phyloP scores from a whole-genome alignment of 257 asterid species.

The Penstemon eatonii region DNA sequence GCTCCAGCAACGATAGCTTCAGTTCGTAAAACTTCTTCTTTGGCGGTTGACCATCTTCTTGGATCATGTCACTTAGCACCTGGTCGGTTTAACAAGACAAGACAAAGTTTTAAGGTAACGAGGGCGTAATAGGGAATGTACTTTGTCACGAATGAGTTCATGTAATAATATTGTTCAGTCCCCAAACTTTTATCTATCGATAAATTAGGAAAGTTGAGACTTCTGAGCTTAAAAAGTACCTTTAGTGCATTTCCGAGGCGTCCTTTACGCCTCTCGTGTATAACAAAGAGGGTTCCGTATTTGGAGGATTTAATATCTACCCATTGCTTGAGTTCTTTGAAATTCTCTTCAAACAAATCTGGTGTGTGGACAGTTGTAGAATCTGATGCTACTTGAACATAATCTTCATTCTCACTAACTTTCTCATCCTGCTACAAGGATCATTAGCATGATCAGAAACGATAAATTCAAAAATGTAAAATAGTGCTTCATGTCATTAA shows the following conservation, averaged over 20 bases:
- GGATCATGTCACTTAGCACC: constrained; percentile 75
- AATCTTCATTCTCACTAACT: constrained; percentile 35
- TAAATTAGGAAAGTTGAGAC: too few species aligned
- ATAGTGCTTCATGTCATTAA: constrained; percentile 4
- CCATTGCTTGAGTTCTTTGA: constrained; percentile 89
- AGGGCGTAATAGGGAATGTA: constrained; percentile 6
- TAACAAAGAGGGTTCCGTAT: constrained; percentile 68
- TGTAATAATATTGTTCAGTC: not conserved
- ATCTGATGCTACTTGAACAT: constrained; percentile 42
- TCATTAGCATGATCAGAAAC: constrained; percentile 22
- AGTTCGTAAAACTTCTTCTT: constrained; percentile 79
- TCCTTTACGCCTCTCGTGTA: constrained; percentile 69
- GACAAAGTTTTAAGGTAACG: not conserved
- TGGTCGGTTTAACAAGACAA: constrained; percentile 33
- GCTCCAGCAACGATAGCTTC: constrained; percentile 68
- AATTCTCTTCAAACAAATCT: constrained; percentile 76
- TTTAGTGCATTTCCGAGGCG: constrained; percentile 86
- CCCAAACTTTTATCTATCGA: too few species aligned
- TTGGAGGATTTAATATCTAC: constrained; percentile 72
- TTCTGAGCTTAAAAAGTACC: constrained; percentile 39
- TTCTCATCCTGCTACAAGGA: constrained; percentile 46
- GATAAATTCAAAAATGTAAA: constrained; percentile 3
- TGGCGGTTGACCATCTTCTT: constrained; percentile 77
- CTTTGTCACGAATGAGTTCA: not conserved
- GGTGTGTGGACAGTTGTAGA: constrained; percentile 29